Conservation (phyloP, 2,329 filamentous ascomycete genomes). For the Aureobasidium namibiae region DNA sequence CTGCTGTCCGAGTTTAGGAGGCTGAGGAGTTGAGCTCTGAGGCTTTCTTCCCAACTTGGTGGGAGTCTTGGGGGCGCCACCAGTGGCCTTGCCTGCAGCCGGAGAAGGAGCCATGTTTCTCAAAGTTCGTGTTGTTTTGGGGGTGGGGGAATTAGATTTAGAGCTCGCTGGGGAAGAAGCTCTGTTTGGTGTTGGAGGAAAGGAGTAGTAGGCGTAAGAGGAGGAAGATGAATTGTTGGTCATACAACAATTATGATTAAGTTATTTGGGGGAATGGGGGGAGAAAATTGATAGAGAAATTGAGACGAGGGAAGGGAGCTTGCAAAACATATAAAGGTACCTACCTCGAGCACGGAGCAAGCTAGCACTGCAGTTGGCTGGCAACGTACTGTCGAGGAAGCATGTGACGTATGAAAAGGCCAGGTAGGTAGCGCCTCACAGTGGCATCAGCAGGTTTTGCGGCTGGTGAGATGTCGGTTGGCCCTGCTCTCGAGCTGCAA, state of each 20-base stretch:
- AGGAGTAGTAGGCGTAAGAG: conserved; percentile 41
- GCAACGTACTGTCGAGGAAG: background rate
- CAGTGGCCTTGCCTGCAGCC: conserved; percentile 40
- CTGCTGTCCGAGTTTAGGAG: conserved; percentile 33
- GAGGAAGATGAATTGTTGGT: conserved; percentile 38
- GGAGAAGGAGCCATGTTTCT: conserved; percentile 42
- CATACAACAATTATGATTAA: conserved; percentile 31
- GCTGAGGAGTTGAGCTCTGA: conserved; percentile 28
- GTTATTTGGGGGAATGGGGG: conserved; percentile 11
- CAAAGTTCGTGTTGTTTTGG: conserved; percentile 20
- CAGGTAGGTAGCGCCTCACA: conserved; percentile 11
- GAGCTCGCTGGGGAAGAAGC: conserved; percentile 25
- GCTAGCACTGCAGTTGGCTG: background rate
- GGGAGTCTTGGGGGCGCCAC: conserved; percentile 41
- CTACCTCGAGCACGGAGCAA: conserved; percentile 9
- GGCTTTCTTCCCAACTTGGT: conserved; percentile 43
- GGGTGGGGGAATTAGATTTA: conserved; percentile 27
- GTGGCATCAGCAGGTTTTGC: conserved; percentile 13
- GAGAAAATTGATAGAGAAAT: conserved; percentile 9
- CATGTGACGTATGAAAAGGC: conserved; percentile 8
- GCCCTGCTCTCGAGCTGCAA: conserved; percentile 3
- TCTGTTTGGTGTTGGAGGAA: conserved; percentile 41
- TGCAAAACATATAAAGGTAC: conserved; percentile 7
- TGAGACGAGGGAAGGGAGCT: conserved; percentile 10
- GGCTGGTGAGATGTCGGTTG: conserved; percentile 11